Evolutionary conservation across 257 asterid genomes (phyloP), one percentile per base, ranked within the genome.

Genomic region (Gardenia jasminoides): DNA sequence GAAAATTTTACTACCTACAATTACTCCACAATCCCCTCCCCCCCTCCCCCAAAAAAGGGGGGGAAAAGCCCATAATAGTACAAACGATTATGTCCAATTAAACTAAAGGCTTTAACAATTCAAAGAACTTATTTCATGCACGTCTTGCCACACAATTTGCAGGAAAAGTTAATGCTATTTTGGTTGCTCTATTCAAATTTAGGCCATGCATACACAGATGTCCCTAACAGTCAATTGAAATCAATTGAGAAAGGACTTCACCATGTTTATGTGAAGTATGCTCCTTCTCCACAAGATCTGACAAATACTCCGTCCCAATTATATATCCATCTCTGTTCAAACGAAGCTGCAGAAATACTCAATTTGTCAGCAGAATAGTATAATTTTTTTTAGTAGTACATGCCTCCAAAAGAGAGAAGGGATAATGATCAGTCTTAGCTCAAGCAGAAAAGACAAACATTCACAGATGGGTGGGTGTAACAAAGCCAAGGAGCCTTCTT

Each of bases 241-340:
- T 50, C 0, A 59, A 62, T 74, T 20, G 33, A 74, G 41, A 80
- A 16, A 82, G 70, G 80, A 83, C 83, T 91, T 82, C 79, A 95
- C 99, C 98, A 86, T 95, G 96, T 72, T 90, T 92, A 86, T 92
- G 96, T 74, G 78, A 83, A 70, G 86, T 72, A 85, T 91, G 93
- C 75, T 82, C 98, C 91, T 92, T 93, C 91, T 95, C 99, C 79
- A 93, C 99, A 75, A 95, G 98, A 86, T 95, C 98, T 3, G 96
- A 90, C 73, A 95, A 41, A 88, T 92, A 95, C 83, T 95, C 99
- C 62, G 99, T 89, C 81, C 99, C 99, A 82, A 87, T 87, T 76
- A 95, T 92, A 74, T 82, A 83, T 73, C 99, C 97, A 83, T 88
- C 89, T 3, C 77, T 87, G 78, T 88, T 91, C 96, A 95, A 83